phyloP scores from a whole-genome alignment of 2,329 filamentous ascomycete genomes.

The Exophiala alcalophila region DNA sequence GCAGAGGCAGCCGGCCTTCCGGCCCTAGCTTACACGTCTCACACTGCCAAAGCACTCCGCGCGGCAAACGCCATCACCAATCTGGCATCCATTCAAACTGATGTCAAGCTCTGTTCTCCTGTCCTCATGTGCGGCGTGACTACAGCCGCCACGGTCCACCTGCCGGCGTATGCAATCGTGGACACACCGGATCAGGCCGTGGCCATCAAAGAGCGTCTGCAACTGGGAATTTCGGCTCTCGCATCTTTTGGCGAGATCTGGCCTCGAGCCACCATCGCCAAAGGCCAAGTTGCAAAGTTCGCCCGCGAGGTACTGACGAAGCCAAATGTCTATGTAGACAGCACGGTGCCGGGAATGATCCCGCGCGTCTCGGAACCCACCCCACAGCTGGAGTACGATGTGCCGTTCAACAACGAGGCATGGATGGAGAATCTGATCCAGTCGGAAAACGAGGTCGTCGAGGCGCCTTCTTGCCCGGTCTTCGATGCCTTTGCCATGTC shows the following conservation, averaged over 20 bases:
- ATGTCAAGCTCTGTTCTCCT: conserved; percentile 71
- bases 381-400: conserved; percentile 18
- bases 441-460: conserved; percentile 6
- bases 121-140: conserved; percentile 81
- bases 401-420: conserved; percentile 23
- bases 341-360: conserved; percentile 12
- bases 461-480: conserved; percentile 7
- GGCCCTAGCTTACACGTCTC: conserved; percentile 26
- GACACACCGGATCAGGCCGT: conserved; percentile 37
- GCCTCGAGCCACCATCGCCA: conserved; percentile 34
- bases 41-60: conserved; percentile 67
- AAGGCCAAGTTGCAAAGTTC: conserved; percentile 32
- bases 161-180: conserved; percentile 69
- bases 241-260: conserved; percentile 34
- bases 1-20: conserved; percentile 26
- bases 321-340: conserved; percentile 18
- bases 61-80: conserved; percentile 76
- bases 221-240: conserved; percentile 33
- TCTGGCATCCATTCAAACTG: conserved; percentile 57
- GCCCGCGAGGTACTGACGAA: conserved; percentile 27
- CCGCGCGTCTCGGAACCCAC: conserved; percentile 10
- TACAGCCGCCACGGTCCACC: conserved; percentile 74
- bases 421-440: conserved; percentile 27
- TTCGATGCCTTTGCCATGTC: conserved; percentile 12
- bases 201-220: conserved; percentile 34